These are phyloP conservation scores for Fistulifera solaris DNA, from an alignment of 108 stramenopile species.

Conservation along the genomic window DNA sequence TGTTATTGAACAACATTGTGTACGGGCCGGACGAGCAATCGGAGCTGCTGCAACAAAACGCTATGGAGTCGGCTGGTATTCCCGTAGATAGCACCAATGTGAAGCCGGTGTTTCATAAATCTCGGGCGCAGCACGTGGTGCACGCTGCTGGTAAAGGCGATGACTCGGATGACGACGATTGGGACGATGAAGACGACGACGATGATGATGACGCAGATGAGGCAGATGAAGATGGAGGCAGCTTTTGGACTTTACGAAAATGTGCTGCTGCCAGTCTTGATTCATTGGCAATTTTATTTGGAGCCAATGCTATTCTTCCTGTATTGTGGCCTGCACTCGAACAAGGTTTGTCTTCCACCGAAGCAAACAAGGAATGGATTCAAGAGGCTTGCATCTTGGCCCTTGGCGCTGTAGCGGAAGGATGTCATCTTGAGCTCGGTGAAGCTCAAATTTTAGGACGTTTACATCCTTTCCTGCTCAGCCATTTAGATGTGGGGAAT, in stretches of 20 bases:
- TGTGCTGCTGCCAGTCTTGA: conserved; percentile 84
- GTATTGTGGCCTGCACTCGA: conserved; percentile 70
- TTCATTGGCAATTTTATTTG: conserved; percentile 61
- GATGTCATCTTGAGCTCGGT: conserved; percentile 70
- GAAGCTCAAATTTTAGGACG: conserved; percentile 41
- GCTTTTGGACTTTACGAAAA: conserved; percentile 84
- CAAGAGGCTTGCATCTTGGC: conserved; percentile 86
- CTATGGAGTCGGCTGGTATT: conserved; percentile 28
- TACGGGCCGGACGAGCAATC: conserved; percentile 67
- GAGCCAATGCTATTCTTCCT: conserved; percentile 55
- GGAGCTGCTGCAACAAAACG: conserved; percentile 66
- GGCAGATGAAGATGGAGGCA: conserved; percentile 54
- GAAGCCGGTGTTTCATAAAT: conserved; percentile 77
- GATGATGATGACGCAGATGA: conserved; percentile 68
- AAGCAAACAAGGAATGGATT: conserved; percentile 54
- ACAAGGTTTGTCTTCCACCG: conserved; percentile 47
- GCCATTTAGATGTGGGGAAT: conserved; percentile 31
- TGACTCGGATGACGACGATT: conserved; percentile 25
- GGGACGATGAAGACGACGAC: conserved; percentile 35
- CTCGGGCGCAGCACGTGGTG: conserved; percentile 35
- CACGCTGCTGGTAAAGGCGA: conserved; percentile 16
- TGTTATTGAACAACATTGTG: conserved; percentile 75
- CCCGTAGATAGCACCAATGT: conserved; percentile 30
- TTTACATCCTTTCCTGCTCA: conserved; percentile 76
- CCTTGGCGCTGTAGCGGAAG: conserved; percentile 83